Evolutionary conservation across 2,329 filamentous ascomycete species (phyloP).

Genomic region (Pseudofabraea citricarpa): DNA sequence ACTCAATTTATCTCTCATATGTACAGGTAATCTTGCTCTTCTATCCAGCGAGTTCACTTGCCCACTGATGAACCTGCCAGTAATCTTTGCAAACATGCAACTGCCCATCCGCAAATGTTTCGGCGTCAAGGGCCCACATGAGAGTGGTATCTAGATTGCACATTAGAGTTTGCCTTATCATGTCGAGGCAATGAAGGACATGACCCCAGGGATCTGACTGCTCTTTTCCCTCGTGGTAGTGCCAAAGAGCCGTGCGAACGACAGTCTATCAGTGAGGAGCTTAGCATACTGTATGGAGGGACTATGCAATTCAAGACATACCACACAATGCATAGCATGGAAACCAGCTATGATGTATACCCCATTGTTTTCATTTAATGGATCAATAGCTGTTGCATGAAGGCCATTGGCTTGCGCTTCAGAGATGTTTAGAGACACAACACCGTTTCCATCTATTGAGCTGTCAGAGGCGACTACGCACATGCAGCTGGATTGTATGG

Average conservation of each 20-base stretch:
- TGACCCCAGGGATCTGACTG: not conserved
- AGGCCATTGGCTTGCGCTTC: not conserved
- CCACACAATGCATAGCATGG: not conserved
- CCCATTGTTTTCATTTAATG: not conserved
- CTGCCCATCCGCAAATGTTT: not conserved
- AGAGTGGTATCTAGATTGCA: not conserved
- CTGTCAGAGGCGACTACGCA: not conserved
- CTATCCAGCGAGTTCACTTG: not conserved
- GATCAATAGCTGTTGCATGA: not conserved
- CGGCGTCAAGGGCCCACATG: not conserved
- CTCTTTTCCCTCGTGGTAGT: not conserved
- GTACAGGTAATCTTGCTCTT: too few relatives aligned
- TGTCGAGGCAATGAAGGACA: not conserved
- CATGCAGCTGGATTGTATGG: not conserved
- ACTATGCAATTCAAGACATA: not conserved
- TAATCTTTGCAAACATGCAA: not conserved
- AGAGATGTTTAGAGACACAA: not conserved
- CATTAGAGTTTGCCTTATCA: not conserved
- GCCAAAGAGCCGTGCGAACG: not conserved
- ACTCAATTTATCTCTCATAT: too few relatives aligned
- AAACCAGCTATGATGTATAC: not conserved
- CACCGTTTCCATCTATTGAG: not conserved
- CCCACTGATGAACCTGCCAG: not conserved
- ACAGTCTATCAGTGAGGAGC: not conserved
- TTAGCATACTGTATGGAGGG: not conserved